Conservation (phyloP, 1,284 basidiomycete genomes). For the Jaminaea rosea region DNA sequence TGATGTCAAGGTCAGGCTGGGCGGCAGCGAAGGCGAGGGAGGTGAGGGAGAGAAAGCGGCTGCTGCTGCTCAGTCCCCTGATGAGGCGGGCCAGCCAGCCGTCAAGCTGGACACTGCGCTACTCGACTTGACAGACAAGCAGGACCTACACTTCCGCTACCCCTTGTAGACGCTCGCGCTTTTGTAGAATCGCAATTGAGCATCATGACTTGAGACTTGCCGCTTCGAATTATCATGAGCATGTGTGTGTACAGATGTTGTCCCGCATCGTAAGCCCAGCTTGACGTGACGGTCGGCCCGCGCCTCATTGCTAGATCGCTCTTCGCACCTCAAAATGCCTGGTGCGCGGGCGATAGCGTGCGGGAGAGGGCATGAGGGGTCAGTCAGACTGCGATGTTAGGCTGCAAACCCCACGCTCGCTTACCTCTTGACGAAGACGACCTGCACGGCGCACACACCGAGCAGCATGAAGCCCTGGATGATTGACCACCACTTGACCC, state of each 20-base stretch:
- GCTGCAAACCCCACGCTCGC: not conserved
- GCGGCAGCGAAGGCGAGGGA: not conserved
- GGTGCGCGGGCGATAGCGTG: not conserved
- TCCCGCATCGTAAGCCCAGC: too few relatives aligned
- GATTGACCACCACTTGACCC: constrained; percentile 99
- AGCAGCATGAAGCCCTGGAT: constrained; percentile 79
- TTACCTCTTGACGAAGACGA: constrained; percentile 82
- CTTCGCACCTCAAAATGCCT: constrained; percentile 32
- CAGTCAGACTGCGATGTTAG: not conserved
- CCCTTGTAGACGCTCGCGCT: not conserved
- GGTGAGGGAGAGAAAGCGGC: not conserved
- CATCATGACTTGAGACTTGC: too few relatives aligned
- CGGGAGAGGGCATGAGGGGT: too few relatives aligned
- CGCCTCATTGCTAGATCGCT: constrained; percentile 14
- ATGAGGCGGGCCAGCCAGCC: not conserved
- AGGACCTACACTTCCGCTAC: not conserved
- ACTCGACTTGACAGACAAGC: constrained; percentile 1
- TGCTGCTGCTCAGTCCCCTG: too few relatives aligned
- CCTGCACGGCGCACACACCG: constrained; percentile 86
- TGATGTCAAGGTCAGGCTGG: not conserved
- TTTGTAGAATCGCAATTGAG: too few relatives aligned
- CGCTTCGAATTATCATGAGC: too few relatives aligned
- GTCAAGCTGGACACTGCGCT: not conserved
- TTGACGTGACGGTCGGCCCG: too few relatives aligned
- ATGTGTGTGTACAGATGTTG: too few relatives aligned